Evolutionary conservation across 1,284 basidiomycete genomes (phyloP), one percentile per base, ranked within the genome.

Genomic region (Moniliophthora roreri): DNA sequence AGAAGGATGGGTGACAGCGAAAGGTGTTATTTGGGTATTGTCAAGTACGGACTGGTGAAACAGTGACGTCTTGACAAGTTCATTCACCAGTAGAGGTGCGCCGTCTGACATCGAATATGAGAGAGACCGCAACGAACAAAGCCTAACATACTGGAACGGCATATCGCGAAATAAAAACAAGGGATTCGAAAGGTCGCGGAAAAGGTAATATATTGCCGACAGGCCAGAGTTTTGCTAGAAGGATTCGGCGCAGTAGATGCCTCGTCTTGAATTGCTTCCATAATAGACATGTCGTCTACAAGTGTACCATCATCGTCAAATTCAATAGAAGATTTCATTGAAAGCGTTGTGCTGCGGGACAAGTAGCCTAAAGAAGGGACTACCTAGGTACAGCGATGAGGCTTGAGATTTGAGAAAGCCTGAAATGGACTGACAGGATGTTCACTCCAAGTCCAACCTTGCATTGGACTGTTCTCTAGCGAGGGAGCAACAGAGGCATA

Each of bases 141-240:
- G 24, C 7, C 10, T 26, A 18, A 82, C 87, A 63, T 65, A 91
- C 91, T 79, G 49, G 76, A 69, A 62, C 83, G 75, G 59, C 86
- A 78, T 15, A 87, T 69, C 6, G 80, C 78, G 68, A 93, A 92
- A 70, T 91, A 93, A 62, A 93, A 87, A 0, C 83, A 77, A 9
- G 91, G 91, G 1, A 91, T 89, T 62, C 78, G 81, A 64, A 85
- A 93, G 0, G 87, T 85, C 5, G 84, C 70, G 16, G 89, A 91
- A 63, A 82, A 85, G 20, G 84, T 85, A 41, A 93, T 73, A 52
- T 80, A 85, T 67, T 92, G 84, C 26, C 74, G 69, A 56, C 75
- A 82, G 41, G 66, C 70, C 39, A 85, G 55, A 48, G 55, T 52
- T 47, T 66, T 59, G 39, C 3, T 61, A 53, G 44, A 24, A 42